Conservation (phyloP, 2,329 filamentous ascomycete genomes). For the Balansia obtecta region DNA sequence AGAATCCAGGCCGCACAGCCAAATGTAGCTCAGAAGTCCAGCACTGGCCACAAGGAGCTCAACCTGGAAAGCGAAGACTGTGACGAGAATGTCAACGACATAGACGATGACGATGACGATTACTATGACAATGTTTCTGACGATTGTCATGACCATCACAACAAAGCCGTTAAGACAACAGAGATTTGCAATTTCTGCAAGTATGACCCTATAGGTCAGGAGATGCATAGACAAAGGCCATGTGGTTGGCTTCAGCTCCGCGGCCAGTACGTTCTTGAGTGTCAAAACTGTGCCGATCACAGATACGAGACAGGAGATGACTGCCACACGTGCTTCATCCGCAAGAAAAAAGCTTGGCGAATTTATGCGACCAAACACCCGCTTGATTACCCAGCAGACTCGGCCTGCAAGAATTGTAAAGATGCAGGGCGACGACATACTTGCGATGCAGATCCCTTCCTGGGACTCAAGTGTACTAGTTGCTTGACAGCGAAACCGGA, state of each 20-base stretch:
- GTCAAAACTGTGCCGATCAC: constrained; percentile 15
- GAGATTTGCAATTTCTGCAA: constrained; percentile 10
- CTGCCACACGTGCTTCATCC: constrained; percentile 8
- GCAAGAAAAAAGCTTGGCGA: constrained; percentile 4
- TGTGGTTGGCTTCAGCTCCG: constrained; percentile 9
- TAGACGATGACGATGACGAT: not conserved
- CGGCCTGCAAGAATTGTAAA: constrained; percentile 9
- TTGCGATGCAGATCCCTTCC: constrained; percentile 14
- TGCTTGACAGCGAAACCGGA: constrained; percentile 8
- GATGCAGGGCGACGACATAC: not conserved
- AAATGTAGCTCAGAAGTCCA: not conserved
- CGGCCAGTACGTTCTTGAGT: constrained; percentile 10
- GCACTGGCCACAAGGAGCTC: not conserved
- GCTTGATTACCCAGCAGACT: constrained; percentile 3
- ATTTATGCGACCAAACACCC: constrained; percentile 10
- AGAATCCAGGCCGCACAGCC: not conserved
- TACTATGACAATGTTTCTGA: not conserved
- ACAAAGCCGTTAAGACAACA: not conserved
- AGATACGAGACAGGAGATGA: constrained; percentile 1
- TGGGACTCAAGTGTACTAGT: constrained; percentile 10
- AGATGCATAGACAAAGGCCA: constrained; percentile 1
- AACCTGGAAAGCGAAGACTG: not conserved
- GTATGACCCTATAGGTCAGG: constrained; percentile 1
- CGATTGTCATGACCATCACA: not conserved
- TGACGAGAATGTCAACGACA: not conserved